Conservation (phyloP, 2,329 filamentous ascomycete genomes). For the Trichophyton rubrum region DNA sequence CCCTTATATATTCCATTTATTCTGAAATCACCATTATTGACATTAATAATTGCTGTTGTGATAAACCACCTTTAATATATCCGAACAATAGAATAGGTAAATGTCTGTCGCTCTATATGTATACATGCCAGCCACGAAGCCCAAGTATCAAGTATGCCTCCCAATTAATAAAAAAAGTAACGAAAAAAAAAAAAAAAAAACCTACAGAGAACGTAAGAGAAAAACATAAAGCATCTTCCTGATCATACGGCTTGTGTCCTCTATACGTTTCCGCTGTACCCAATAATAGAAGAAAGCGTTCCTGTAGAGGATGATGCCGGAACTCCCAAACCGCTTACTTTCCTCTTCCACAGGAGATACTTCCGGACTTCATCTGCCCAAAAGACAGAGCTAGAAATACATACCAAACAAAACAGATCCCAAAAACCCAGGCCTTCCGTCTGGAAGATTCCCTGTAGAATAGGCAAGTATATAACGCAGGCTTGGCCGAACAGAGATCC, state of each 20-base stretch:
- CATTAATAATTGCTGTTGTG: background rate
- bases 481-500: slow-evolving; percentile 75
- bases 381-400: slow-evolving; percentile 79
- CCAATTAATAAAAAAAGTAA: background rate
- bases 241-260: background rate
- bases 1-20: background rate
- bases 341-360: slow-evolving; percentile 35
- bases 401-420: slow-evolving; percentile 61
- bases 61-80: background rate
- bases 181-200: background rate
- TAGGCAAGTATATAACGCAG: slow-evolving; percentile 87
- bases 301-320: slow-evolving; percentile 16
- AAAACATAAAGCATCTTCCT: background rate
- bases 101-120: background rate
- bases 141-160: background rate
- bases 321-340: slow-evolving; percentile 17
- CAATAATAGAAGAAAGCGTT: slow-evolving; percentile 13
- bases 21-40: background rate
- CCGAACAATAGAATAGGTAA: background rate
- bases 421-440: slow-evolving; percentile 67
- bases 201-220: background rate
- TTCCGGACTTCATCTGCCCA: slow-evolving; percentile 91
- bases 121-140: background rate
- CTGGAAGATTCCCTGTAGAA: slow-evolving; percentile 88
- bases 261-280: slow-evolving; percentile 33